Base-by-base conservation (phyloP, 2,329 filamentous ascomycete genomes). In the Kalmusia sp. region DNA sequence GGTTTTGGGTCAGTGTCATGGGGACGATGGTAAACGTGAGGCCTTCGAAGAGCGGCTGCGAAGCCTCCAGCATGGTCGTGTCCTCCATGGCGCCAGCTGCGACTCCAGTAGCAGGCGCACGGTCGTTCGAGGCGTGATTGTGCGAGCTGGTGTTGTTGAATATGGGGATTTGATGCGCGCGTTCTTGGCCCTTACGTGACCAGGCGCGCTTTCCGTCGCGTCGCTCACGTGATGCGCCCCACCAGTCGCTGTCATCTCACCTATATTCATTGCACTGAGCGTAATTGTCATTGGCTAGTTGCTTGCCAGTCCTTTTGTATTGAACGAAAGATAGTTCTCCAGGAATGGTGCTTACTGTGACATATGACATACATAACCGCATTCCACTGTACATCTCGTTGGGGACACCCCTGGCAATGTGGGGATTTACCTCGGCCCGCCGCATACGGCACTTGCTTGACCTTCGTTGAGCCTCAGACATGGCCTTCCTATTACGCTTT, bases 1-100 rank as follows among this genome's bases (percentile, higher is more conserved):
- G 58, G 11, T 71, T 65, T 31, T 67, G 60, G 1, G 63, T 54
- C n/a, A 78, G 55, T n/a, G 64, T 64, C 57, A 70, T 74, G 9
- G 76, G 76, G n/a, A 80, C 76, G 41, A 80, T 70, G 12, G 75
- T 75, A 58, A 80, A 79, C 33, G 53, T 65, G 21, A 75, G 62
- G 21, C 70, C 73, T 17, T 66, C 61, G 47, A 80, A 80, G 2
- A 80, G 55, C 3, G 62, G 59, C 45, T 68, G 67, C 0, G 67
- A 63, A 19, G 51, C 59, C 4, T 72, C 69, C 39, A 59, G 44
- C 68, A 71, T 71, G 9, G 61, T 64, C 3, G 62, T 62, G 50
- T 73, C 69, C 52, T 70, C 70, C 70, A 74, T 73, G 48, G 33
- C 49, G 59, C 57, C 40, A 22, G 51, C 33, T 14, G 17, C 19